Conservation (phyloP, 257 asterid genomes). For the Orobanche coerulescens region DNA sequence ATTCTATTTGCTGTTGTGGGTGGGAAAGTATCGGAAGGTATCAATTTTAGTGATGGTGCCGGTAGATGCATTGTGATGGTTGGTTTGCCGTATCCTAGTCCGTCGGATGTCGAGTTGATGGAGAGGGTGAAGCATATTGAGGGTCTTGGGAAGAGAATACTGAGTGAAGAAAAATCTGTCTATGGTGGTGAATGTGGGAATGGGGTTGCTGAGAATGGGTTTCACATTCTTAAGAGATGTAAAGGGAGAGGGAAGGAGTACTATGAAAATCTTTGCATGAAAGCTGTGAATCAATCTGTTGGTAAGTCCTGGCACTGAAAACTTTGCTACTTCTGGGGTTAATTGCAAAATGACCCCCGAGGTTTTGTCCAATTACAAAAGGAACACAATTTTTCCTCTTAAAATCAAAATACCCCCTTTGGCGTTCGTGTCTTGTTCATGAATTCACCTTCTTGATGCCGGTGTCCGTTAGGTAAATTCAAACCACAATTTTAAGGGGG, state of each 20-base stretch:
- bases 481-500: too few species aligned
- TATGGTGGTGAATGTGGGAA: slow-evolving; percentile 28
- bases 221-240: slow-evolving; percentile 64
- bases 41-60: slow-evolving; percentile 84
- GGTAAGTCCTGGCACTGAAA: slow-evolving; percentile 39
- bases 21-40: slow-evolving; percentile 96
- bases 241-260: slow-evolving; percentile 82
- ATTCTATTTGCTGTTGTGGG: slow-evolving; percentile 92
- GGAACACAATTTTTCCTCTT: too few species aligned
- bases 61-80: slow-evolving; percentile 97
- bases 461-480: too few species aligned
- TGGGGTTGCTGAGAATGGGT: slow-evolving; percentile 52
- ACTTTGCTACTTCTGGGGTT: background rate
- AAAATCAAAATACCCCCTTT: too few species aligned
- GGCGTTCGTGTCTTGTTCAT: too few species aligned
- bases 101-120: slow-evolving; percentile 81
- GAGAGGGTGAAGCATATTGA: slow-evolving; percentile 94
- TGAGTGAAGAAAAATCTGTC: slow-evolving; percentile 22
- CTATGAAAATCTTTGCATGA: slow-evolving; percentile 96
- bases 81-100: slow-evolving; percentile 93
- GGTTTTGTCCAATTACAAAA: background rate
- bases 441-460: too few species aligned
- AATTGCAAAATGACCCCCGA: background rate
- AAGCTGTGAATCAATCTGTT: slow-evolving; percentile 92
- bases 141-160: slow-evolving; percentile 37